Evolutionary conservation across 2,329 filamentous ascomycete species (phyloP), one percentile per base, ranked within the genome.

Genomic region (Apiospora pterosperma): DNA sequence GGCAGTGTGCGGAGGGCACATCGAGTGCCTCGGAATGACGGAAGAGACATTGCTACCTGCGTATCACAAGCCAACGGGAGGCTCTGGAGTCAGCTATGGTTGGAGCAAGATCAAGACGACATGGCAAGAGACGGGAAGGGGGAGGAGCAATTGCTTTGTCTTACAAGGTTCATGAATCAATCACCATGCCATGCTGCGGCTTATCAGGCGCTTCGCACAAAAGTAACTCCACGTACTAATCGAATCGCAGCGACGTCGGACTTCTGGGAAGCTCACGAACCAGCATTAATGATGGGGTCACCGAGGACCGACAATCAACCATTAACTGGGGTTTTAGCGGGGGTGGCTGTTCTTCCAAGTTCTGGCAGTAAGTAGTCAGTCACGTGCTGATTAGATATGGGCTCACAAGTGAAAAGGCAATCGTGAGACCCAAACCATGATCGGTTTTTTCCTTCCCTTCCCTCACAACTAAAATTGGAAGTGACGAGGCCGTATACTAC

Each of bases 401-500:
- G 62, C 63, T 55, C 63, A 65, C 67, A 70, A 70, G 67, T 71
- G 55, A 36, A 60, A 60, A 38, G 16, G 36, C 34, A 25, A 58
- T 28, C 34, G n/a, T 39, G 58, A 38, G 16, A 5, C 14, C 14
- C 36, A 60, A 25, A n/a, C 5, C 16, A 38, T 60, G 34, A 25
- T n/a, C 21, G 65, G 63, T 58, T 63, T 69, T 63, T 68, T 67
- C 64, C 73, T 72, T 65, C 67, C 71, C 78, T 81, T 79, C 79
- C n/a, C 76, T 80, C 85, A 83, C 88, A 92, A 92, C 90, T 92
- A 92, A 87, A 55, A 87, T 86, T 89, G 90, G 88, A 87, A 77
- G 83, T 90, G 90, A 93, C 85, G 90, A 91, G 88, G 82, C 82
- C 84, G 86, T 84, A 75, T 80, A 77, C 14, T 34, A 41, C 76